phyloP scores from a whole-genome alignment of 208 protist species.

The Leishmania gerbilli region DNA sequence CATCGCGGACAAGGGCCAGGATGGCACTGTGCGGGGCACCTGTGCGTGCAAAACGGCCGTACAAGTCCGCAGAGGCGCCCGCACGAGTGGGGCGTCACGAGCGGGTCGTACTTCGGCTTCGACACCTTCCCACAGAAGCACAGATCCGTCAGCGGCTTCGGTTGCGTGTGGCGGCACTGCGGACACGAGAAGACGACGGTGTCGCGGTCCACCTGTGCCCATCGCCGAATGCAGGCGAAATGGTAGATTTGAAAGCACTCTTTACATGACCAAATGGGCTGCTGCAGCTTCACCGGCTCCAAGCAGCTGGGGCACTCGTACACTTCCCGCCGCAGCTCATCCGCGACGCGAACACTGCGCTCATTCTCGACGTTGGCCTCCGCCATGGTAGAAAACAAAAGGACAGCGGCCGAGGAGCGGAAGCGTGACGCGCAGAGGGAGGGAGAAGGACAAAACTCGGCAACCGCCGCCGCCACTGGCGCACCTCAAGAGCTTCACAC shows the following conservation, averaged over 20 bases:
- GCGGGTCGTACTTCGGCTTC: slow-evolving; percentile 62
- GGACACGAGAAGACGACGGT: slow-evolving; percentile 35
- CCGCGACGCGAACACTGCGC: slow-evolving; percentile 31
- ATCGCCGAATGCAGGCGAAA: slow-evolving; percentile 68
- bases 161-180: slow-evolving; percentile 55
- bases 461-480: neutral
- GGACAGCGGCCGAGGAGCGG: neutral
- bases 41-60: slow-evolving; percentile 51
- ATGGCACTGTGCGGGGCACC: slow-evolving; percentile 68
- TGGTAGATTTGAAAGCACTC: slow-evolving; percentile 74
- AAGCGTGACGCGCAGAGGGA: neutral
- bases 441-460: neutral
- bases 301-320: slow-evolving; percentile 80
- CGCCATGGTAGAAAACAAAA: neutral
- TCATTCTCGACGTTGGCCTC: slow-evolving; percentile 5
- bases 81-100: slow-evolving; percentile 81
- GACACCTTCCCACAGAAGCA: slow-evolving; percentile 79
- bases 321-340: slow-evolving; percentile 41
- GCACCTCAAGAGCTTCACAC: neutral
- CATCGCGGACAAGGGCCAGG: slow-evolving; percentile 71
- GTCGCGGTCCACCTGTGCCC: slow-evolving; percentile 37
- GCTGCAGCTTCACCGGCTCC: slow-evolving; percentile 51
- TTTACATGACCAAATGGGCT: slow-evolving; percentile 57
- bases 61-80: slow-evolving; percentile 56
- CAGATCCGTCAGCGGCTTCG: slow-evolving; percentile 31